phyloP scores from a whole-genome alignment of 805 yeast genomes.

The Danielozyma ontarioensis region DNA sequence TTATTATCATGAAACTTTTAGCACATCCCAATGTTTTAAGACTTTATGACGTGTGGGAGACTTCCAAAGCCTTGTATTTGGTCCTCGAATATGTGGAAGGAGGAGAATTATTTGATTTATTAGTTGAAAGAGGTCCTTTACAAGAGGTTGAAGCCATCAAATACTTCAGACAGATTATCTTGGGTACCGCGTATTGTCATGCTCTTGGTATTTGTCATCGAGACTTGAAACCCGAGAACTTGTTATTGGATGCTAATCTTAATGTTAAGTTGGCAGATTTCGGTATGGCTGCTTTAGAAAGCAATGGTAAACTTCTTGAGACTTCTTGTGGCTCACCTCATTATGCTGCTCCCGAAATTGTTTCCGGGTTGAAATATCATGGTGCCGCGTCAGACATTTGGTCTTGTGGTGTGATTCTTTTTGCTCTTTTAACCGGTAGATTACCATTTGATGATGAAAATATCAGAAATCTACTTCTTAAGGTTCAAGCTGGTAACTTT shows the following conservation, averaged over 20 bases:
- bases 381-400: conserved; percentile 85
- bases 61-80: conserved; percentile 77
- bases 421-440: conserved; percentile 75
- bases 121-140: conserved; percentile 66
- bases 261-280: conserved; percentile 80
- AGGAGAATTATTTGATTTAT: conserved; percentile 76
- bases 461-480: conserved; percentile 61
- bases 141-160: conserved; percentile 70
- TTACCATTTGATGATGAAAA: conserved; percentile 82
- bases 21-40: conserved; percentile 93
- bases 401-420: conserved; percentile 83
- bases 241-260: conserved; percentile 59
- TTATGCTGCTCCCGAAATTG: conserved; percentile 86
- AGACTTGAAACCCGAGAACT: conserved; percentile 78
- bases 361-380: conserved; percentile 70
- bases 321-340: conserved; percentile 88
- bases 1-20: conserved; percentile 91
- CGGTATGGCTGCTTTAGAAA: conserved; percentile 85
- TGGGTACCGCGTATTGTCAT: conserved; percentile 79
- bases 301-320: conserved; percentile 62
- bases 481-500: conserved; percentile 72
- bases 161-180: conserved; percentile 70
- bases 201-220: conserved; percentile 76
- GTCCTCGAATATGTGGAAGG: conserved; percentile 83
- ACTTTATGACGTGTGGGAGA: conserved; percentile 97